Percentiles rank a stretch among this genome's conserved stretches.
Evolutionary conservation across 345 rosid genomes (phyloP).

Genomic region (Populus deltoides): DNA sequence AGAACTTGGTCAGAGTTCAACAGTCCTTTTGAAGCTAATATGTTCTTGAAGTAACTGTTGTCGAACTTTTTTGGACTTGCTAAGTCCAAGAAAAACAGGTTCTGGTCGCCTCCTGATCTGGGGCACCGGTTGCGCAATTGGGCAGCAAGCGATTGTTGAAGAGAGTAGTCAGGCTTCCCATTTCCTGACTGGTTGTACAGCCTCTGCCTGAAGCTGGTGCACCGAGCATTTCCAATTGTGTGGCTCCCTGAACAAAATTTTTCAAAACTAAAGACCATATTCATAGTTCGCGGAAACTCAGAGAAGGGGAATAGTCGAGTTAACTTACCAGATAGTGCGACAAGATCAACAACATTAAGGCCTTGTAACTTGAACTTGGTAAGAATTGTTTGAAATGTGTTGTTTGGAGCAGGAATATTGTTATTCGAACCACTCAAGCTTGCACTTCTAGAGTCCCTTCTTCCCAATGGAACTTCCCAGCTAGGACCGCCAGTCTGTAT

Average conservation of each 20-base stretch:
- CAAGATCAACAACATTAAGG: constrained; percentile 30
- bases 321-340: constrained; percentile 27
- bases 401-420: constrained; percentile 39
- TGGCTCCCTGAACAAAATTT: constrained; percentile 47
- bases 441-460: constrained; percentile 51
- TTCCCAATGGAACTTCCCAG: constrained; percentile 86
- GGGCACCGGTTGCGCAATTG: constrained; percentile 22
- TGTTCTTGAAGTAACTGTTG: constrained; percentile 77
- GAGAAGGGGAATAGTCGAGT: background rate
- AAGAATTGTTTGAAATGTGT: constrained; percentile 32
- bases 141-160: constrained; percentile 23
- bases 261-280: background rate
- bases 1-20: constrained; percentile 79
- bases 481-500: constrained; percentile 80
- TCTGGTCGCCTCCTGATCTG: constrained; percentile 31
- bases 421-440: constrained; percentile 35
- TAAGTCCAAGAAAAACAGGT: constrained; percentile 32
- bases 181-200: constrained; percentile 66
- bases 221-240: constrained; percentile 79
- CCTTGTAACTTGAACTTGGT: constrained; percentile 33
- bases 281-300: background rate
- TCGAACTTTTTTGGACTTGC: constrained; percentile 57
- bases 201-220: constrained; percentile 91
- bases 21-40: constrained; percentile 67
- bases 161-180: constrained; percentile 59